Percentiles rank a stretch among this genome's conserved stretches.
Evolutionary conservation across 2,329 filamentous ascomycete genomes (phyloP).

Genomic region (Ophioceras dolichostomum): DNA sequence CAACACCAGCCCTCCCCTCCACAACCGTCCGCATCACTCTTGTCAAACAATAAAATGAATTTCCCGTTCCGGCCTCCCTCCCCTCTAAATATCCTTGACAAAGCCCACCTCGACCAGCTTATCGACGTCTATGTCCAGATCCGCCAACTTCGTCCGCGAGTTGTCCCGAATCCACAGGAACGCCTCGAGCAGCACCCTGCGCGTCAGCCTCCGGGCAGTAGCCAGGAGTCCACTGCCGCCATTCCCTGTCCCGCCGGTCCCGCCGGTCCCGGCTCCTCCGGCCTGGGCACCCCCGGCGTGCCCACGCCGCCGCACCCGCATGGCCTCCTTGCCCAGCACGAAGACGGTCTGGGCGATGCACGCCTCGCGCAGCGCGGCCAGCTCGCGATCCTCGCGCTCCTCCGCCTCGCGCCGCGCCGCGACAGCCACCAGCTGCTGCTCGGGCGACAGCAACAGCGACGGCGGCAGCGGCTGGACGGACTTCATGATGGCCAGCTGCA

Average conservation of each 20-base stretch:
- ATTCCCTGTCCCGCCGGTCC: not conserved
- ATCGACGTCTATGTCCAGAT: constrained; percentile 45
- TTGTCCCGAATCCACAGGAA: constrained; percentile 58
- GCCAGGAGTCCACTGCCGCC: too few relatives aligned
- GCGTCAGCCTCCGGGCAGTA: constrained; percentile 21
- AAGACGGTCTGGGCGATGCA: constrained; percentile 38
- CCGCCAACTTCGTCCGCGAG: constrained; percentile 52
- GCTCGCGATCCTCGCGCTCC: constrained; percentile 23
- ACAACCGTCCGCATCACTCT: not conserved
- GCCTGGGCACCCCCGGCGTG: not conserved
- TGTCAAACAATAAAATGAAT: too few relatives aligned
- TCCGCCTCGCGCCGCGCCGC: constrained; percentile 23
- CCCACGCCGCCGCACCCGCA: constrained; percentile 27
- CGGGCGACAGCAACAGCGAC: constrained; percentile 2
- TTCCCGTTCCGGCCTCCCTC: too few relatives aligned
- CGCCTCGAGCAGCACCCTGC: constrained; percentile 33
- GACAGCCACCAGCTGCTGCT: constrained; percentile 2
- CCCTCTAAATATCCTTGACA: constrained; percentile 50
- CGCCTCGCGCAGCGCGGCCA: constrained; percentile 29
- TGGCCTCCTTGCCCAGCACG: constrained; percentile 49
- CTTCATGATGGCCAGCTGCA: constrained; percentile 39
- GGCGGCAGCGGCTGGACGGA: constrained; percentile 8
- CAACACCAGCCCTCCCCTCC: not conserved
- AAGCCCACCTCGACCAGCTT: constrained; percentile 57
- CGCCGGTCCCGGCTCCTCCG: not conserved